Base-by-base conservation (phyloP, 108 stramenopile genomes). In the Conticribra weissflogii region DNA sequence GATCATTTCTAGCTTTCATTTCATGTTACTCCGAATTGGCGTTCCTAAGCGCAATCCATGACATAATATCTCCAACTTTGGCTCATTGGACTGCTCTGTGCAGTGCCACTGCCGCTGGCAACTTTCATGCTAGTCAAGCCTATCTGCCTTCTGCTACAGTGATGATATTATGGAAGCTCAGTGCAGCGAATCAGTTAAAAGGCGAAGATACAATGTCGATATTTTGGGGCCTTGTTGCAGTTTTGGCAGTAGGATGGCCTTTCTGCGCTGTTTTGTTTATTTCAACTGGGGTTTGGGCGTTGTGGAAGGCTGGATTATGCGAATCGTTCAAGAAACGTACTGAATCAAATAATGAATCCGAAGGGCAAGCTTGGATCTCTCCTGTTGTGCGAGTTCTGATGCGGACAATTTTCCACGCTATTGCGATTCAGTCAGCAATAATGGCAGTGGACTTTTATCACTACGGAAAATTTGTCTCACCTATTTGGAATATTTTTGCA, bases 231-330 rank as follows among this genome's bases (percentile, higher is more conserved):
- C 63, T 96, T n/a, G 5, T 86, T 12, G 90, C 96, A 19, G 88
- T 93, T 1, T 49, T 97, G 30, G 84, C 81, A 15, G 75, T 92
- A 16, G 97, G 98, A 28, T 99, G 99, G 99, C 99, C 99, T 15
- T 99, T 99, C 77, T 96, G 92, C 12, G 97, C 89, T 1, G 68
- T 96, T 33, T 62, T 98, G 30, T 97, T 98, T 82, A 78, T 98
- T 19, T 90, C 97, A 15, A 71, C 94, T 21, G 97, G 95, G 29
- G 47, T 96, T 23, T 71, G 81, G 66, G 76, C 95, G 53, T 59
- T 96, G 25, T 66, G 76, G 48, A 63, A 67, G 30, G 75, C 80
- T 61, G 36, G 36, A 41, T 12, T 41, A 9, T 1, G 31, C 24
- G 25, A 5, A 28, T 2, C 8, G 1, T 8, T n/a, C 22, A 45